These are phyloP conservation scores for Rubia occidens DNA, from an alignment of 305 asterid species.

Conservation along the genomic window DNA sequence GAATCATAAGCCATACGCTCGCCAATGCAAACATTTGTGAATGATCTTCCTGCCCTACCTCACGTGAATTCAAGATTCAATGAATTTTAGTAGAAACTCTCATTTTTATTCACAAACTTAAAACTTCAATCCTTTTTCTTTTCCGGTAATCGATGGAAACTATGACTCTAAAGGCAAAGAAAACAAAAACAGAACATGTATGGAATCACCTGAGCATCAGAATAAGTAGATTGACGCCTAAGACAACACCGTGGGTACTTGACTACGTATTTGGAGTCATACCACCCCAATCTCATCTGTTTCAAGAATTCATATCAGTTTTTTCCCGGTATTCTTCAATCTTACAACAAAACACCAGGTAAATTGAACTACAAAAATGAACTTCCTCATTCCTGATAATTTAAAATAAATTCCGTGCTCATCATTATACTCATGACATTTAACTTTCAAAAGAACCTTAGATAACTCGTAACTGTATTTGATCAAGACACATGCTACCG, in stretches of 20 bases:
- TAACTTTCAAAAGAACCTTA: background rate
- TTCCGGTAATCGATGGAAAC: background rate
- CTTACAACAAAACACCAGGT: background rate
- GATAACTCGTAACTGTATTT: background rate
- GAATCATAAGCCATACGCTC: conserved; percentile 81
- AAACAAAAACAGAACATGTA: background rate
- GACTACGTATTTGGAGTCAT: conserved; percentile 75
- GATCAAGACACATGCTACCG: background rate
- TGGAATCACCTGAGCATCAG: conserved; percentile 86
- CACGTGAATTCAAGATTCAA: conserved; percentile 56
- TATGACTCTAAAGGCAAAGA: background rate
- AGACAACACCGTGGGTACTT: conserved; percentile 98
- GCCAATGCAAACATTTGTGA: conserved; percentile 84
- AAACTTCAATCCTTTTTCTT: background rate
- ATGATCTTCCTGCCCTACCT: conserved; percentile 99
- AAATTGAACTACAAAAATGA: background rate
- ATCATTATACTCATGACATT: background rate
- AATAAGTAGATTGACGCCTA: conserved; percentile 73
- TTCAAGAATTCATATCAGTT: conserved; percentile 4
- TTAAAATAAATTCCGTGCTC: background rate
- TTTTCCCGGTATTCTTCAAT: background rate
- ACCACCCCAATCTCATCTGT: conserved; percentile 78
- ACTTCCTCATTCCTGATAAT: background rate
- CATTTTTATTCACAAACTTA: background rate
- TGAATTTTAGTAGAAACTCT: conserved; percentile 10